Conservation (phyloP, 306 rosid species). For the Vigna trinervia region DNA sequence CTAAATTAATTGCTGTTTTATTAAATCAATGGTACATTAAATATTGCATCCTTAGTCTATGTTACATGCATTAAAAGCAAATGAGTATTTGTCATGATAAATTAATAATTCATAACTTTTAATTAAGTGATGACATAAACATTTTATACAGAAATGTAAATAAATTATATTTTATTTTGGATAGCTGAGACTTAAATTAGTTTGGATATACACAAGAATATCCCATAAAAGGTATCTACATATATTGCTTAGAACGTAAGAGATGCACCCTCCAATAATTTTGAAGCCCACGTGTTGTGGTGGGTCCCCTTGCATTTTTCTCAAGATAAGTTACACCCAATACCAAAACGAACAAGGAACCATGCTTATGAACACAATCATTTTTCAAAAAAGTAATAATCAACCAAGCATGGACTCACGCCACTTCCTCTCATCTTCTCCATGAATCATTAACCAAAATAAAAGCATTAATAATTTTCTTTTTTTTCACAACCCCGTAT, state of each 20-base stretch:
- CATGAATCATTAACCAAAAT: slow-evolving; percentile 36
- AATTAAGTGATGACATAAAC: too few species aligned
- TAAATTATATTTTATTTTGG: too few species aligned
- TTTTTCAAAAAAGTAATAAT: slow-evolving; percentile 42
- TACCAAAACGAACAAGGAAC: slow-evolving; percentile 32
- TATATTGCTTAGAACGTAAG: slow-evolving; percentile 23
- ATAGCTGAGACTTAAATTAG: too few species aligned
- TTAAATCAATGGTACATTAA: too few species aligned
- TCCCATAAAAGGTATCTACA: background rate
- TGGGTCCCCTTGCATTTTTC: slow-evolving; percentile 16
- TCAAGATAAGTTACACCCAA: slow-evolving; percentile 36
- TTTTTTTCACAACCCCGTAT: slow-evolving; percentile 41
- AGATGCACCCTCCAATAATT: slow-evolving; percentile 18
- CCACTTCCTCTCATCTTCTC: slow-evolving; percentile 23
- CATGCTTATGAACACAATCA: background rate
- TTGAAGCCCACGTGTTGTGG: slow-evolving; percentile 21
- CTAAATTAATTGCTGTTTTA: too few species aligned
- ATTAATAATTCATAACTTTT: too few species aligned
- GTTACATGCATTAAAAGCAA: too few species aligned
- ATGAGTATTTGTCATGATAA: too few species aligned
- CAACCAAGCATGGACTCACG: slow-evolving; percentile 43
- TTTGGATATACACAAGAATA: slow-evolving; percentile 14
- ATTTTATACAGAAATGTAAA: too few species aligned
- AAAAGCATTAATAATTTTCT: slow-evolving; percentile 14
- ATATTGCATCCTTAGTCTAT: too few species aligned